Evolutionary conservation across 305 asterid species (phyloP), one percentile per base, ranked within the genome.

Genomic region (Rubia tinctorum): DNA sequence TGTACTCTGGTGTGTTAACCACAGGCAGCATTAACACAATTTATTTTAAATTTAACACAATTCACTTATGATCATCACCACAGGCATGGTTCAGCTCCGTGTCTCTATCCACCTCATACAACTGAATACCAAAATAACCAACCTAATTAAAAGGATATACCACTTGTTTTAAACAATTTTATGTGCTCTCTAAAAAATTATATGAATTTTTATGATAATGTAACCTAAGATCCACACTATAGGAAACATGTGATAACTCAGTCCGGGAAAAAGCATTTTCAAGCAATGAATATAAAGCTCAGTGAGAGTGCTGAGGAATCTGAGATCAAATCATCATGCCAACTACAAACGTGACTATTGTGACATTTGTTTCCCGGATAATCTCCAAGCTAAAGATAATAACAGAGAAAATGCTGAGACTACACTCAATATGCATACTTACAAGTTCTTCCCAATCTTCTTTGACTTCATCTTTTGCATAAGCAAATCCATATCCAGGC

Each of bases 401-500:
- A 42, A 75, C 3, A 25, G 43, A 37, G 56, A 67, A 66, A 62
- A 67, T 66, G 70, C 27, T 12, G n/a, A 40, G 73, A 42, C 65
- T 42, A 74, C 78, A 78, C 72, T 60, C 73, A 76, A 55, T 78
- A 61, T 47, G 80, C 65, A 66, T 59, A 86, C 99, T 91, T 81
- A 95, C 99, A 80, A 95, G 97, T 70, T 93, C 98, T 83, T 95
- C 95, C 99, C 99, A 95, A 70, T 92, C 84, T 82, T 95, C 99
- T 85, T 95, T 95, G 78, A 89, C 96, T 73, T 92, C 98, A 76
- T 90, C 98, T 83, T 95, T 92, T 43, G 98, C 99, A 86, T 86
- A 95, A 63, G 98, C 97, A 89, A 95, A 95, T 75, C 99, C 99
- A 80, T 95, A 95, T 76, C 98, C 99, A 72, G 99, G 97, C 87